phyloP scores from a whole-genome alignment of 1,284 basidiomycete species.

The Trametes versicolor region DNA sequence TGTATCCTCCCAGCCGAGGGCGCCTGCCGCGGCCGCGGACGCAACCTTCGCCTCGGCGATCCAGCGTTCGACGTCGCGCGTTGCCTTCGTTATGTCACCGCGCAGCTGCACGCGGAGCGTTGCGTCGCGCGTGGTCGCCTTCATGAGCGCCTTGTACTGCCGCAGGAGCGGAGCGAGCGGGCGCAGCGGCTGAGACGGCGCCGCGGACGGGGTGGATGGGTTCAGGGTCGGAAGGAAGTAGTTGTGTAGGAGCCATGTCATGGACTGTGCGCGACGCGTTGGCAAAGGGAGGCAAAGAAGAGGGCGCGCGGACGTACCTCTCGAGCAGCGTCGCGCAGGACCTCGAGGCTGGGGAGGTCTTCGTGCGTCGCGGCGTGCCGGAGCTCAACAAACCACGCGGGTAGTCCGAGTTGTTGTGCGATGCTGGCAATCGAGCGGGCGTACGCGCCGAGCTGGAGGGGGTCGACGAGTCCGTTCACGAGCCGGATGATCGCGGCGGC shows the following conservation, averaged over 20 bases:
- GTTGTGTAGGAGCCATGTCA: slow-evolving; percentile 83
- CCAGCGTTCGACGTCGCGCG: slow-evolving; percentile 76
- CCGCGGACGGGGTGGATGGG: slow-evolving; percentile 52
- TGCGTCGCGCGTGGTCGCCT: slow-evolving; percentile 66
- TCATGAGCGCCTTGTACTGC: slow-evolving; percentile 74
- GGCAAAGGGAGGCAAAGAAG: too few species aligned
- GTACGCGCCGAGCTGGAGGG: slow-evolving; percentile 87
- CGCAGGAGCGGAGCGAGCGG: slow-evolving; percentile 69
- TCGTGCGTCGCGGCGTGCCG: slow-evolving; percentile 97
- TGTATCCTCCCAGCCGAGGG: slow-evolving; percentile 54
- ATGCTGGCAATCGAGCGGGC: slow-evolving; percentile 93
- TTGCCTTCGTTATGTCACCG: slow-evolving; percentile 55
- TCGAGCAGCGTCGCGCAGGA: slow-evolving; percentile 80
- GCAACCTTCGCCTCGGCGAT: slow-evolving; percentile 75
- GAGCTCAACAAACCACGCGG: slow-evolving; percentile 92
- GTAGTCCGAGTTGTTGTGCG: slow-evolving; percentile 87
- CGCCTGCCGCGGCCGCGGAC: slow-evolving; percentile 52
- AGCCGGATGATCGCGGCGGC: slow-evolving; percentile 86
- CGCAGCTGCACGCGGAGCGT: slow-evolving; percentile 65
- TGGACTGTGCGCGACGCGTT: slow-evolving; percentile 56
- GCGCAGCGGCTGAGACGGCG: slow-evolving; percentile 48
- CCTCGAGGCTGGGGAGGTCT: slow-evolving; percentile 87
- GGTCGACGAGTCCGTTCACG: slow-evolving; percentile 96
- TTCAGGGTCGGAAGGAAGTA: slow-evolving; percentile 83
- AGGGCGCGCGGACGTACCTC: slow-evolving; percentile 58